phyloP scores from a whole-genome alignment of 768 basidiomycete species.

The Cystobasidium tubakii region DNA sequence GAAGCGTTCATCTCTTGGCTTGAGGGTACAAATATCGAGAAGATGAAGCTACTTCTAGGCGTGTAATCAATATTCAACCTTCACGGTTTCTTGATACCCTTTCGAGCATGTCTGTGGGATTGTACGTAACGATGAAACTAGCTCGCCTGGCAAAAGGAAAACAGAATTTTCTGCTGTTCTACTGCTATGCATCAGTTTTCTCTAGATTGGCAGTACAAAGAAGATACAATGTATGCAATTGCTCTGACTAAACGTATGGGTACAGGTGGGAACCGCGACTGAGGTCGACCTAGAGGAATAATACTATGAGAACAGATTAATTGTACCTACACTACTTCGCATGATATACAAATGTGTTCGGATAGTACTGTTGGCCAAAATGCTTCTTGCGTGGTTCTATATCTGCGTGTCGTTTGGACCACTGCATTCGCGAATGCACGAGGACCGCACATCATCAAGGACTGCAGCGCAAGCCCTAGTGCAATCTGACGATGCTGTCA shows the following conservation, averaged over 20 bases:
- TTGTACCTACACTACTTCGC: neutral
- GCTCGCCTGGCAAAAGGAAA: neutral
- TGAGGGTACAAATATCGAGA: constrained; percentile 39
- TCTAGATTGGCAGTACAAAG: neutral
- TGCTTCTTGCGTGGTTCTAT: too few relatives aligned
- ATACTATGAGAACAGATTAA: neutral
- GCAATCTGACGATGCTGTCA: too few relatives aligned
- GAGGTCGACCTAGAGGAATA: neutral
- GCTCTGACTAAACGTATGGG: neutral
- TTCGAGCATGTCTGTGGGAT: too few relatives aligned
- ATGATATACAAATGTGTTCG: too few relatives aligned
- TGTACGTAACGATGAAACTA: too few relatives aligned
- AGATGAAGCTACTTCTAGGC: constrained; percentile 43
- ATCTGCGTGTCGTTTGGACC: too few relatives aligned
- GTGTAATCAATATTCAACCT: constrained; percentile 27
- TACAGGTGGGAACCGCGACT: neutral
- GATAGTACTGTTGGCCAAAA: too few relatives aligned
- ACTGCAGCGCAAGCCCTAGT: too few relatives aligned
- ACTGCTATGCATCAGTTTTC: neutral
- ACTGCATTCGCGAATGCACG: too few relatives aligned
- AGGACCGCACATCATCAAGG: too few relatives aligned
- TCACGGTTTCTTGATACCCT: too few relatives aligned
- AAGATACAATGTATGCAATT: neutral
- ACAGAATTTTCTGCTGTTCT: neutral
- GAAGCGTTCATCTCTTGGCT: constrained; percentile 42